A percentile compares a stretch with the other conserved stretches of the same genome.
phyloP scores from a whole-genome alignment of 345 rosid species.

The Excoecaria cochinchinensis region DNA sequence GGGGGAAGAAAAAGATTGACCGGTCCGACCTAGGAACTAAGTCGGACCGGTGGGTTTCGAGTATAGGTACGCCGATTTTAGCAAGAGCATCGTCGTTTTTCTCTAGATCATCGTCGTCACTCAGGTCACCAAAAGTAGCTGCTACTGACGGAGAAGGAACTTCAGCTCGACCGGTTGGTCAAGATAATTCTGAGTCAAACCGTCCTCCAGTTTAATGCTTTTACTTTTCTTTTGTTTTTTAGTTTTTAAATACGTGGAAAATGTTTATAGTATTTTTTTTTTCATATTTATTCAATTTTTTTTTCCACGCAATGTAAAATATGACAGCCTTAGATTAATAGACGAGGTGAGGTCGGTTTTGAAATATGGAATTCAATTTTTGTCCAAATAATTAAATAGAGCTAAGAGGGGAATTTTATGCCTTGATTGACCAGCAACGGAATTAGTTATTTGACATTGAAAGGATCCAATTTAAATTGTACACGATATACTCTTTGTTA shows the following conservation, averaged over 20 bases:
- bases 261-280: not conserved
- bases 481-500: too few species aligned
- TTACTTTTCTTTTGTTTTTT: not conserved
- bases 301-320: not conserved
- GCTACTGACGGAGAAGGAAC: conserved; percentile 34
- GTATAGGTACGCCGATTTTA: conserved; percentile 43
- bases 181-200: conserved; percentile 25
- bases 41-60: conserved; percentile 58
- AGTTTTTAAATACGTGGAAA: not conserved
- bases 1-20: conserved; percentile 43
- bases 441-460: too few species aligned
- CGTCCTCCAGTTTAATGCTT: conserved; percentile 53
- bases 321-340: not conserved
- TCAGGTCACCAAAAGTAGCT: conserved; percentile 43
- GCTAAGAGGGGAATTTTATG: not conserved
- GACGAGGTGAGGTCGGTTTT: conserved; percentile 1
- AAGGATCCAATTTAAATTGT: too few species aligned
- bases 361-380: not conserved
- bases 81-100: conserved; percentile 50
- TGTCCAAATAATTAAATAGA: not conserved
- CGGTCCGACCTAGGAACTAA: conserved; percentile 26
- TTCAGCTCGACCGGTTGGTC: conserved; percentile 31
- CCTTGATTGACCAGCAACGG: not conserved
- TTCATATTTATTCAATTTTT: not conserved
- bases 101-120: conserved; percentile 23